A percentile compares a stretch with the other conserved stretches of the same genome.
These are phyloP conservation scores for Rhynchospora tenuis DNA, from an alignment of 176 grass and related monocot genomes.

Conservation along the genomic window DNA sequence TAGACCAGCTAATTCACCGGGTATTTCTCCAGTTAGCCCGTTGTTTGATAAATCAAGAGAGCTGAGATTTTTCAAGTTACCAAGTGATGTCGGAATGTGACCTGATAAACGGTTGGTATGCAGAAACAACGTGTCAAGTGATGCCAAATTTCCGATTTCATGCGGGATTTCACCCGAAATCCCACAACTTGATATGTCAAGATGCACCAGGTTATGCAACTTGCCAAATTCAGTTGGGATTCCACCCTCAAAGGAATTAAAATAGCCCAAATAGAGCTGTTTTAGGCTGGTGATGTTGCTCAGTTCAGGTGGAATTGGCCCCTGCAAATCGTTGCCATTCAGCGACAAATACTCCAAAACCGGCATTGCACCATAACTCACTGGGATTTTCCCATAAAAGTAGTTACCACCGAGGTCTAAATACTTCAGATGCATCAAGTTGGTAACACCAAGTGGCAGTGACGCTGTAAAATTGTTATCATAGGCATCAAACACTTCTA, in stretches of 20 bases:
- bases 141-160: slow-evolving; percentile 49
- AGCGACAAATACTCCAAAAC: slow-evolving; percentile 81
- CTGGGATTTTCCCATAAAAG: slow-evolving; percentile 59
- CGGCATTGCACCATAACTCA: slow-evolving; percentile 50
- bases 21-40: slow-evolving; percentile 74
- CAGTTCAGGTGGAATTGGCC: slow-evolving; percentile 51
- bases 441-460: slow-evolving; percentile 43
- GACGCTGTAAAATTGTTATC: slow-evolving; percentile 86
- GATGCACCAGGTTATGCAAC: slow-evolving; percentile 35
- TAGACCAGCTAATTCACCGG: slow-evolving; percentile 42
- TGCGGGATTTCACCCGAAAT: slow-evolving; percentile 47
- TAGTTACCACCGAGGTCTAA: slow-evolving; percentile 93
- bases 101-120: slow-evolving; percentile 78
- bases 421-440: slow-evolving; percentile 47
- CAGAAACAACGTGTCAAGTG: slow-evolving; percentile 73
- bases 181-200: slow-evolving; percentile 74
- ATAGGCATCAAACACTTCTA: slow-evolving; percentile 90
- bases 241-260: slow-evolving; percentile 67
- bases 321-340: slow-evolving; percentile 81
- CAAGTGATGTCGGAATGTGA: slow-evolving; percentile 50
- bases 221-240: slow-evolving; percentile 49
- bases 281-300: slow-evolving; percentile 59
- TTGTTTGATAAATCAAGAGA: slow-evolving; percentile 97
- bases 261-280: slow-evolving; percentile 88
- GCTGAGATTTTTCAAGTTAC: slow-evolving; percentile 52